Base-by-base conservation (phyloP, 352 stramenopile genomes). In the Globisporangium paroecandrum region DNA sequence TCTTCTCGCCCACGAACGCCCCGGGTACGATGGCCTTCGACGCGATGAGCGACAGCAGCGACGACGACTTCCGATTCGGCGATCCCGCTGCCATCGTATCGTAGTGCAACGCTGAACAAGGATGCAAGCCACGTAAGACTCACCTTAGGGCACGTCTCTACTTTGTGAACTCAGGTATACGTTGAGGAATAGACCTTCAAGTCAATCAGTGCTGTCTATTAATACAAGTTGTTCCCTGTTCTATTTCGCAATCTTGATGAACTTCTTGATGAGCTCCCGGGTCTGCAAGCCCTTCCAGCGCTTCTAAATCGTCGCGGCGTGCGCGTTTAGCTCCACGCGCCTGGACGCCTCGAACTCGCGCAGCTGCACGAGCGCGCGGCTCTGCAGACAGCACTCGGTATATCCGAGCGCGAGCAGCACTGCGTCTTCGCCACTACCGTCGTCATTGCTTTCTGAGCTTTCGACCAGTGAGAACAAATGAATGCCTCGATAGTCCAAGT, bases 231-330 rank as follows among this genome's bases (percentile, higher is more conserved):
- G 3, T 9, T 56, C 49, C 3, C 8, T 32, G 3, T 56, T 27
- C 27, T 57, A 57, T 57, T 13, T 20, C 15, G 51, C 10, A 8
- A 36, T 34, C 20, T 60, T 76, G 58, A 90, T 82, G 71, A 76
- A 86, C 69, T 80, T 76, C 43, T 68, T 69, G 51, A 91, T 83
- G 27, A 89, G 58, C 25, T 78, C 66, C 3, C 81, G 77, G 5
- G 80, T 92, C 20, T 75, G 76, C 47, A 61, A 43, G 1, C 80
- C 81, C 66, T 89, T 92, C 74, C 74, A 85, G 38, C 78, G 69
- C 59, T 86, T 88, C 58, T 91, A 81, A 53, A 91, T 85, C 20
- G 72, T 77, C 15, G 71, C 61, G 9, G 78, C 77, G 60, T 69
- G 64, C 7, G 69, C 64, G 38, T 85, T 68, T 27, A 76, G 61